Conservation (phyloP, 257 asterid genomes). For the Solanum okadae region DNA sequence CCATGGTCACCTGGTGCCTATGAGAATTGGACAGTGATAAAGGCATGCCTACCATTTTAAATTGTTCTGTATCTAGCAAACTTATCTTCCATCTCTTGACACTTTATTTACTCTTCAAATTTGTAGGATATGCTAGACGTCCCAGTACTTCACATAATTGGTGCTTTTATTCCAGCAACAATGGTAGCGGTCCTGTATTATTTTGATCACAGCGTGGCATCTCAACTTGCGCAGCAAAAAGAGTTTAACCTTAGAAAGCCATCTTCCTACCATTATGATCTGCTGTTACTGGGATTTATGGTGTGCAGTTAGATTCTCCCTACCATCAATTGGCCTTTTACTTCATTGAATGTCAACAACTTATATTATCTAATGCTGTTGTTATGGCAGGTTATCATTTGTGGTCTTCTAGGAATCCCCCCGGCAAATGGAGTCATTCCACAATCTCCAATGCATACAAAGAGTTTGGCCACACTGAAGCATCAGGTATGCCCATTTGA, state of each 20-base stretch:
- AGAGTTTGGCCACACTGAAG: constrained; percentile 14
- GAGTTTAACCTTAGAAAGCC: constrained; percentile 18
- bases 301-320: background rate
- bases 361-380: background rate
- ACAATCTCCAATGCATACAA: constrained; percentile 19
- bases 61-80: background rate
- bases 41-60: constrained; percentile 12
- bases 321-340: background rate
- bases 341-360: background rate
- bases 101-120: background rate
- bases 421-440: constrained; percentile 17
- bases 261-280: constrained; percentile 17
- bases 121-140: constrained; percentile 13
- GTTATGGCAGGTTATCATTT: constrained; percentile 6
- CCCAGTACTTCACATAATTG: constrained; percentile 12
- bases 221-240: constrained; percentile 18
- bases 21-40: constrained; percentile 42
- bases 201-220: constrained; percentile 15
- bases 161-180: constrained; percentile 18
- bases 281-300: constrained; percentile 12
- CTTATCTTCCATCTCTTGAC: background rate
- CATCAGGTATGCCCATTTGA: constrained; percentile 3
- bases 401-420: constrained; percentile 18
- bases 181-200: constrained; percentile 14
- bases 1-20: constrained; percentile 41